Percentiles rank a stretch among this genome's conserved stretches.
Evolutionary conservation across 495 filamentous ascomycete species (phyloP).

Genomic region (Podospora bellae-mahoneyi): DNA sequence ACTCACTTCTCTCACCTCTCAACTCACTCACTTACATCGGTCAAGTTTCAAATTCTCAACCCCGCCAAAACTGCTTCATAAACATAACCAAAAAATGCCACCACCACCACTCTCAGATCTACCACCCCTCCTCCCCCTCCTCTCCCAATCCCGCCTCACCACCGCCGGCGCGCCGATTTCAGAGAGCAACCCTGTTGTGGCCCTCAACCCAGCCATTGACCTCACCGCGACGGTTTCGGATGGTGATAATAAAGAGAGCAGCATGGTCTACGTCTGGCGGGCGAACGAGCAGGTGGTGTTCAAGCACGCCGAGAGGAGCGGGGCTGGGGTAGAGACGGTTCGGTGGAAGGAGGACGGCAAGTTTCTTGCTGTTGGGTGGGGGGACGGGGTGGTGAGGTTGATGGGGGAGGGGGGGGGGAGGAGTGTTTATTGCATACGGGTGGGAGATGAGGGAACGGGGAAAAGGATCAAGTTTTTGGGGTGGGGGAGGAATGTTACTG

Average conservation of each 20-base stretch:
- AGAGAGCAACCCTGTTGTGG: constrained; percentile 43
- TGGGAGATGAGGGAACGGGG: constrained; percentile 18
- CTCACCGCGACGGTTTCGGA: constrained; percentile 60
- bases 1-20: no score
- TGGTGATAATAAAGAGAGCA: constrained; percentile 56
- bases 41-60: background rate
- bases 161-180: constrained; percentile 20
- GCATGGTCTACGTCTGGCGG: constrained; percentile 57
- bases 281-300: constrained; percentile 44
- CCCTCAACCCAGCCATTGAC: constrained; percentile 81
- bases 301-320: constrained; percentile 46
- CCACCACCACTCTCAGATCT: constrained; percentile 13
- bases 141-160: constrained; percentile 45
- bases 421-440: constrained; percentile 65
- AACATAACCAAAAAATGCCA: background rate
- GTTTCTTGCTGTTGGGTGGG: constrained; percentile 74
- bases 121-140: constrained; percentile 39
- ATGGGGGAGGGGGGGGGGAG: constrained; percentile 74
- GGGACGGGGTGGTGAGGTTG: constrained; percentile 65
- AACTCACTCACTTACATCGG: no score
- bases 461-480: constrained; percentile 61
- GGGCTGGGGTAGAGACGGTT: constrained; percentile 51
- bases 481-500: constrained; percentile 68
- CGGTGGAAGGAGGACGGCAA: constrained; percentile 81
- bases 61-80: background rate